phyloP scores from a whole-genome alignment of 23 red algal genomes.

The Chondrus crispus region DNA sequence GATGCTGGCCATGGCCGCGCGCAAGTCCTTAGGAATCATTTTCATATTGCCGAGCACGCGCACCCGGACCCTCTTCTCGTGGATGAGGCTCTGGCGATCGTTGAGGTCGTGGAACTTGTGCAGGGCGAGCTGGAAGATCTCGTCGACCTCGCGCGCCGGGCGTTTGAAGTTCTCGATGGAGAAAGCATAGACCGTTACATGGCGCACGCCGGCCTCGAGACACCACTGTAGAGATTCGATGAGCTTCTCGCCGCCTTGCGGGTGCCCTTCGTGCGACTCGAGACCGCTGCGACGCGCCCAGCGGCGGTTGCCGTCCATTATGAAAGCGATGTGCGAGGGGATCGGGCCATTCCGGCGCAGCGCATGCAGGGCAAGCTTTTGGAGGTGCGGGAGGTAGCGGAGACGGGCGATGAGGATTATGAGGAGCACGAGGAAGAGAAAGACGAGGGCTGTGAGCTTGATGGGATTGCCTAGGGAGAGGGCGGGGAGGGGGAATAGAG shows the following conservation, averaged over 20 bases:
- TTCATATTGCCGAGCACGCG: conserved; percentile 63
- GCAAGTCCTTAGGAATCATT: conserved; percentile 42
- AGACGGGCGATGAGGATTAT: not conserved
- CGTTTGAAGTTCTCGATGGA: conserved; percentile 97
- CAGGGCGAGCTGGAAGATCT: conserved; percentile 62
- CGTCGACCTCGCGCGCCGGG: conserved; percentile 46
- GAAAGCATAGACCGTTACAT: conserved; percentile 91
- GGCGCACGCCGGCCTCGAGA: conserved; percentile 59
- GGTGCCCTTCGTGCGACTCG: conserved; percentile 63
- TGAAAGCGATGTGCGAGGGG: conserved; percentile 90
- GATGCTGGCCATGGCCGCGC: conserved; percentile 6
- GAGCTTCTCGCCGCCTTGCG: conserved; percentile 63
- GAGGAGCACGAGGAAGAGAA: not conserved
- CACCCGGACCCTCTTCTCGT: conserved; percentile 55
- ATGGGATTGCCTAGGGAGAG: no score
- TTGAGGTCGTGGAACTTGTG: conserved; percentile 46
- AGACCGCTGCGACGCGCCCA: conserved; percentile 73
- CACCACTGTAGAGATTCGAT: conserved; percentile 82
- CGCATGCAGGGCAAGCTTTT: conserved; percentile 26
- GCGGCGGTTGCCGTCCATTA: conserved; percentile 99
- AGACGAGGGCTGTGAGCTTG: not conserved
- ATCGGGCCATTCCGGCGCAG: conserved; percentile 28
- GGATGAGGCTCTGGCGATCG: conserved; percentile 5
- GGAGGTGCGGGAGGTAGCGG: not conserved
- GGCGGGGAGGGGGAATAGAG: no score